Conservation (phyloP, 202 grass and related monocot species). For the Eragrostis tef region DNA sequence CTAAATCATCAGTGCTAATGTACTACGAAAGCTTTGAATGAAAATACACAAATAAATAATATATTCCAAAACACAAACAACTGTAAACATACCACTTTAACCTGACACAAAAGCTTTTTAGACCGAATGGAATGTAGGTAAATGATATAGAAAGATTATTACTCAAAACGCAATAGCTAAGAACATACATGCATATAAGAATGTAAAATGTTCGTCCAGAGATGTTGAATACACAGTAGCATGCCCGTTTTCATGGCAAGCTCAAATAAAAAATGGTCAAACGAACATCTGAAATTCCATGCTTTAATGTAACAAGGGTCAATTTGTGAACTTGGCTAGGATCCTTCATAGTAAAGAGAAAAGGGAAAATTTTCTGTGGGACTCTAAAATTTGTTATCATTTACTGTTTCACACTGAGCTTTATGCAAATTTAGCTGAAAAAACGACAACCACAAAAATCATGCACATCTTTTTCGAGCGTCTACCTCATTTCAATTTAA, state of each 20-base stretch:
- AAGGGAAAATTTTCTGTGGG: background rate
- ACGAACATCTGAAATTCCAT: background rate
- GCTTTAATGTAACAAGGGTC: conserved; percentile 4
- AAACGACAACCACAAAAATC: background rate
- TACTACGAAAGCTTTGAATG: background rate
- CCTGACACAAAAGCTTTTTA: background rate
- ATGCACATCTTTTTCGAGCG: background rate
- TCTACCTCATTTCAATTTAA: background rate
- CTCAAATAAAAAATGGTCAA: background rate
- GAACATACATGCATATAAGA: background rate
- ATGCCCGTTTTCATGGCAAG: background rate
- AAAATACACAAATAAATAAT: conserved; percentile 11
- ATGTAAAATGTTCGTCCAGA: background rate
- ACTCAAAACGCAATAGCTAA: background rate
- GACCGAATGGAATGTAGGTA: background rate
- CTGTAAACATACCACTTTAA: conserved; percentile 23
- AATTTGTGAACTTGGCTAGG: conserved; percentile 20
- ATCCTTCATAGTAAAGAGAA: conserved; percentile 8
- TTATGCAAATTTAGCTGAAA: too few relatives aligned
- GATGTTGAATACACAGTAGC: conserved; percentile 3
- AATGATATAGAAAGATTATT: background rate
- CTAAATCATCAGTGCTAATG: background rate
- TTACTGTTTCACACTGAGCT: too few relatives aligned
- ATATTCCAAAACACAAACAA: background rate
- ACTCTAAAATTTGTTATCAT: too few relatives aligned